Conservation (phyloP, 2,329 filamentous ascomycete species). For the Neofusicoccum sp. region DNA sequence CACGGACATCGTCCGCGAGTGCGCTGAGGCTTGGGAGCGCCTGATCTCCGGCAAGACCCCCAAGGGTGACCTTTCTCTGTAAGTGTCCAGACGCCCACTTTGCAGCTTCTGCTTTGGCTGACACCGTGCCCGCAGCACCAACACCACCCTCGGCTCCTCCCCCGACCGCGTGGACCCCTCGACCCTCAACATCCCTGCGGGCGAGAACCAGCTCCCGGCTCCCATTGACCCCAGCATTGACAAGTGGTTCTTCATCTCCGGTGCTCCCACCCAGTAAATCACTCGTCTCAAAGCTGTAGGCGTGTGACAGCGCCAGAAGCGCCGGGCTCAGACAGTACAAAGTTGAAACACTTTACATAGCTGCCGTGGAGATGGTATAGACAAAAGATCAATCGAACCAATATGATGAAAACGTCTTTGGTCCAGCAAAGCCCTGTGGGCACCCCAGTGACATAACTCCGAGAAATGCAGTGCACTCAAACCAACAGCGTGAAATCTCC, state of each 20-base stretch:
- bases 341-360: conserved; percentile 15
- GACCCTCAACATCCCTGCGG: conserved; percentile 72
- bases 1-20: conserved; percentile 92
- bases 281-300: neutral
- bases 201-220: conserved; percentile 77
- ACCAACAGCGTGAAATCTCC: neutral
- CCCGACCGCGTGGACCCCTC: conserved; percentile 66
- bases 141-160: conserved; percentile 73
- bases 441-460: conserved; percentile 14
- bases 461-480: conserved; percentile 17
- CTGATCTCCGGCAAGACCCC: conserved; percentile 87
- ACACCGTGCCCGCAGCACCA: conserved; percentile 61
- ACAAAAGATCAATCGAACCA: conserved; percentile 17
- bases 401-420: neutral
- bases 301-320: neutral
- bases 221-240: conserved; percentile 96
- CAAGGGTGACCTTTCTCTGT: conserved; percentile 77
- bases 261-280: conserved; percentile 64
- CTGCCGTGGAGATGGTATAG: conserved; percentile 17
- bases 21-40: conserved; percentile 94
- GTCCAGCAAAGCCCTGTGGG: neutral
- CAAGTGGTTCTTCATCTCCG: conserved; percentile 99
- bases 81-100: conserved; percentile 45
- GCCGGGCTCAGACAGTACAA: neutral
- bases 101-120: conserved; percentile 31